Evolutionary conservation across 2,329 filamentous ascomycete species (phyloP).

Genomic region (Monilinia fructigena): DNA sequence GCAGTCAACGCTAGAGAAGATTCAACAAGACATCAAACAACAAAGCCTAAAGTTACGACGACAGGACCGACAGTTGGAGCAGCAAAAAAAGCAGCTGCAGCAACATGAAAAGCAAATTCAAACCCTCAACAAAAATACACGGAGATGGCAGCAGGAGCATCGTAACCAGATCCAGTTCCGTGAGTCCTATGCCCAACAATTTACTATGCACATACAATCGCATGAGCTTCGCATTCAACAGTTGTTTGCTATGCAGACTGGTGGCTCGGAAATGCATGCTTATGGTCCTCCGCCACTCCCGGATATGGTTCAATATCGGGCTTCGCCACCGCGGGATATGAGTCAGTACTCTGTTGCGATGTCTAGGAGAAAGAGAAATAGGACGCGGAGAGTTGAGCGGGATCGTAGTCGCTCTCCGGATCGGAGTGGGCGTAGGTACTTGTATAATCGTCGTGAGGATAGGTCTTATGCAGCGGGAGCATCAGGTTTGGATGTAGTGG

Average conservation of each 20-base stretch:
- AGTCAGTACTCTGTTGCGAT: too few species aligned
- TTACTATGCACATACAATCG: not conserved
- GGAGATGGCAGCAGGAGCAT: not conserved
- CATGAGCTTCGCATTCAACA: not conserved
- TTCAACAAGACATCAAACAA: not conserved
- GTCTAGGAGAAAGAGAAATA: not conserved
- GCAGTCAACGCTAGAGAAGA: not conserved
- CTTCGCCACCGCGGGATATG: not conserved
- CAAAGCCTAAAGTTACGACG: not conserved
- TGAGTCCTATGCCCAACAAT: not conserved
- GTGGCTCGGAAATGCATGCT: not conserved
- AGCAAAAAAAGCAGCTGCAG: not conserved
- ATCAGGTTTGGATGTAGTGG: not conserved
- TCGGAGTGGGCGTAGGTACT: not conserved
- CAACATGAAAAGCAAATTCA: not conserved
- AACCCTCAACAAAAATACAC: not conserved
- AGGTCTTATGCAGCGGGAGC: not conserved
- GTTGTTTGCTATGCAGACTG: not conserved
- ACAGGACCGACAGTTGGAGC: not conserved
- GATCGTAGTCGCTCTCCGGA: not conserved
- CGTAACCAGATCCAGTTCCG: not conserved
- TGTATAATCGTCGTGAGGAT: not conserved
- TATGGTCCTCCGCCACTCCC: not conserved
- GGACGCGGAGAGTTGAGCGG: not conserved
- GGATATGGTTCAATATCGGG: not conserved